Evolutionary conservation across 169 alveolate species (phyloP), one percentile per base, ranked within the genome.

Genomic region (Cryptosporidium baileyi): DNA sequence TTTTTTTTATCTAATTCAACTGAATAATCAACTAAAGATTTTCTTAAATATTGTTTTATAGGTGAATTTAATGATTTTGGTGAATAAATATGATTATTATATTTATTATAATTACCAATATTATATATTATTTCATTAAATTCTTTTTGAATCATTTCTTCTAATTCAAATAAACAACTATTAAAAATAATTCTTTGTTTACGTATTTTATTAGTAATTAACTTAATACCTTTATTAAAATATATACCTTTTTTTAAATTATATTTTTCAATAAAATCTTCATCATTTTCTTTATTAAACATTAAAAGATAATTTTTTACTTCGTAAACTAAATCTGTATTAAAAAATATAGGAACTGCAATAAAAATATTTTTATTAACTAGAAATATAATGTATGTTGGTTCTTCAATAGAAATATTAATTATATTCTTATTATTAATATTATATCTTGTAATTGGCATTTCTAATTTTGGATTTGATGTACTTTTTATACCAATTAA

Each of bases 341-440:
- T 11, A 43, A 43, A 44, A 40, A 63, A 63, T 24, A 63, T 28
- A 15, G 80, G 80, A 22, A 63, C 11, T 34, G 80, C 80, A 11
- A 26, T 40, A 63, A 43, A 63, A 1, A 61, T 13, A 63, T 28
- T 40, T 45, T 51, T 44, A 24, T 44, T 24, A 24, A 44, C 45
- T 3, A 63, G n/a, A 0, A 63, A 63, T 13, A 63, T 28, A 19
- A 63, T n/a, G 43, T 40, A 63, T 44, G 26, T 19, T 28, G 41
- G 26, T 24, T 44, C 61, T 19, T 44, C 15, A 24, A 45, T 54
- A 15, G 30, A 17, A 15, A 61, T 61, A 1, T 41, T 63, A 0
- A 63, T 63, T 26, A 40, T 54, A 0, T 24, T n/a, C 6, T 41
- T 19, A 15, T 26, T 28, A 3, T 26, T 3, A 4, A 9, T 15